Percentiles rank a stretch among this genome's conserved stretches.
These are phyloP conservation scores for Cudoniella acicularis DNA, from an alignment of 495 filamentous ascomycete species.

Conservation along the genomic window DNA sequence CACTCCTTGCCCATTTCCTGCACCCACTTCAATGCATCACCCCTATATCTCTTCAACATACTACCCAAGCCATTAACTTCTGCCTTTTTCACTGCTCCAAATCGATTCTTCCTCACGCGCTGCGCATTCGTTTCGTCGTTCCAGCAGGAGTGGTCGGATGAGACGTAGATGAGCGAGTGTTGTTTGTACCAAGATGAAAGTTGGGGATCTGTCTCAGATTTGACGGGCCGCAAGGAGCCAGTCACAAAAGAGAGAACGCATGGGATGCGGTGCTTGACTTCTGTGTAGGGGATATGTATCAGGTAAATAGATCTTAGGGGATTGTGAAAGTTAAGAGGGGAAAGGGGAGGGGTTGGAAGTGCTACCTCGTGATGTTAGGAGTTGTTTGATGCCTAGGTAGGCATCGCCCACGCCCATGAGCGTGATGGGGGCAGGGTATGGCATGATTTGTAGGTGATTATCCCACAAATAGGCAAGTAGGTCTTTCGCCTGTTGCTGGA, in stretches of 20 bases:
- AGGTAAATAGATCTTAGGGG: too few species aligned
- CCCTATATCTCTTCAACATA: conserved; percentile 60
- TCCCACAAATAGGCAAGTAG: conserved; percentile 91
- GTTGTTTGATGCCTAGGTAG: conserved; percentile 64
- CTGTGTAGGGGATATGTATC: too few species aligned
- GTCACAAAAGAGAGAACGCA: conserved; percentile 57
- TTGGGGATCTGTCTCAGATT: conserved; percentile 57
- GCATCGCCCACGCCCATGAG: conserved; percentile 81
- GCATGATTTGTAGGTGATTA: conserved; percentile 87
- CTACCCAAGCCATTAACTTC: conserved; percentile 49
- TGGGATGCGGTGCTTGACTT: conserved; percentile 41
- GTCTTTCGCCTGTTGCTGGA: conserved; percentile 61
- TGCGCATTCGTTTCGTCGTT: conserved; percentile 44
- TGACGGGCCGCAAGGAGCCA: conserved; percentile 61
- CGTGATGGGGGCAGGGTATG: conserved; percentile 65
- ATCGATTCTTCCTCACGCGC: conserved; percentile 62
- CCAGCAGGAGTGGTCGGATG: conserved; percentile 70
- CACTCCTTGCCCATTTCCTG: conserved; percentile 17
- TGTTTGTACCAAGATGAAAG: conserved; percentile 70
- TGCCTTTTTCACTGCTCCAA: conserved; percentile 58
- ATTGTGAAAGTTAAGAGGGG: neutral
- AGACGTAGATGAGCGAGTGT: conserved; percentile 71
- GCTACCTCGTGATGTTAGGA: conserved; percentile 64
- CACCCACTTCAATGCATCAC: conserved; percentile 55
- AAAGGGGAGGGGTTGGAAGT: neutral